phyloP scores from a whole-genome alignment of 805 yeast species.

The Komagataella pastoris region DNA sequence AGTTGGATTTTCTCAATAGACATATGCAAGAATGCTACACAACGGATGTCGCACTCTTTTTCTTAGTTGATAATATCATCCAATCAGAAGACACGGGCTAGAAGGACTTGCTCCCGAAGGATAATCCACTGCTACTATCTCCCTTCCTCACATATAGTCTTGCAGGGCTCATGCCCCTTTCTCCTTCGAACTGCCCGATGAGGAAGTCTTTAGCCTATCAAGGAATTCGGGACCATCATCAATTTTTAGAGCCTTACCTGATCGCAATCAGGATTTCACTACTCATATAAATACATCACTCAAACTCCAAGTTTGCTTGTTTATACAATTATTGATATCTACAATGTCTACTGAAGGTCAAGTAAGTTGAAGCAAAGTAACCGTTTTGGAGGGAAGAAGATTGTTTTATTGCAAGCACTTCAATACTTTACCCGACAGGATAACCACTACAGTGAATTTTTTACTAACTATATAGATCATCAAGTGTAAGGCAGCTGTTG shows the following conservation, averaged over 20 bases:
- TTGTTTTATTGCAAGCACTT: not conserved
- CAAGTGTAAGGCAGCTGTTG: slow-evolving; percentile 91
- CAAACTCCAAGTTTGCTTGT: not conserved
- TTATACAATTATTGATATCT: not conserved
- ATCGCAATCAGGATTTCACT: not conserved
- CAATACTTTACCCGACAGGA: slow-evolving; percentile 5
- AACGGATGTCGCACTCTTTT: not conserved
- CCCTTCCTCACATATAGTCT: not conserved
- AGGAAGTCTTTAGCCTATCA: not conserved
- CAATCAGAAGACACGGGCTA: not conserved
- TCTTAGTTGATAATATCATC: not conserved
- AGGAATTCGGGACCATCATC: not conserved
- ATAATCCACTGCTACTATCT: not conserved
- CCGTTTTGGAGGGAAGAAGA: not conserved
- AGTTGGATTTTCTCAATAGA: not conserved
- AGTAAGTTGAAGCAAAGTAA: slow-evolving; percentile 1
- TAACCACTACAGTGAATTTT: slow-evolving; percentile 8
- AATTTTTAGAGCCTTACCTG: not conserved
- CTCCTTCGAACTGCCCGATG: not conserved
- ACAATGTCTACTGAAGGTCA: slow-evolving; percentile 7
- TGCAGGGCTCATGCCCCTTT: not conserved
- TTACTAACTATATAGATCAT: slow-evolving; percentile 28
- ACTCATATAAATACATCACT: not conserved
- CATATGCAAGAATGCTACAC: not conserved
- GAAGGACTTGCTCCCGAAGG: not conserved